Percentiles rank a stretch among this genome's conserved stretches.
These are phyloP conservation scores for Brassica juncea DNA, from an alignment of 345 rosid genomes.

Conservation along the genomic window DNA sequence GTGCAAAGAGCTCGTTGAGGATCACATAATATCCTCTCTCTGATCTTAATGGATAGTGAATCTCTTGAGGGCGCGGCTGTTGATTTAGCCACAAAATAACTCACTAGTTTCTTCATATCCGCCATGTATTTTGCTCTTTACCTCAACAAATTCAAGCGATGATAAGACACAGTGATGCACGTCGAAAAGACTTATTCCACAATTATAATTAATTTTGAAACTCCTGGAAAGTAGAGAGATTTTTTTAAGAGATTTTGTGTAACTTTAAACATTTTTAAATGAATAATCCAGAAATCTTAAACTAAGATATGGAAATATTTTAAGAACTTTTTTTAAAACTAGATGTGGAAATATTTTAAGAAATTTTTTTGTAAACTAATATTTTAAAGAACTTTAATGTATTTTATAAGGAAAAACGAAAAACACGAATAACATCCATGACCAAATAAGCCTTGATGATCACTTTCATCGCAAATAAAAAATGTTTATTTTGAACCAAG, in stretches of 20 bases:
- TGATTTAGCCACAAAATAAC: background rate
- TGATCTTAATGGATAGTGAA: background rate
- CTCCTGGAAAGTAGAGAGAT: background rate
- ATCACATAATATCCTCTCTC: background rate
- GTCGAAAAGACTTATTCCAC: no score
- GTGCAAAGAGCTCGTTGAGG: no score
- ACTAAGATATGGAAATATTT: background rate
- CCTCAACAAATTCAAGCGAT: background rate
- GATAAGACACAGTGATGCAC: background rate
- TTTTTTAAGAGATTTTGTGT: background rate
- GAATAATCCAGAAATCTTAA: background rate
- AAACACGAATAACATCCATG: background rate
- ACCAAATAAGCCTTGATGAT: background rate
- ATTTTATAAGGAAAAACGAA: background rate
- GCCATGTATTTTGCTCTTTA: background rate
- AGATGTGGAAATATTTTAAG: background rate
- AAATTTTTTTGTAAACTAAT: background rate
- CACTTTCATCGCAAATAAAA: background rate
- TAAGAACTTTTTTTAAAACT: background rate
- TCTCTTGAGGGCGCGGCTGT: background rate
- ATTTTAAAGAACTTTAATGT: background rate
- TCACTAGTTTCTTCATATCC: background rate
- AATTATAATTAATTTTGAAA: background rate
- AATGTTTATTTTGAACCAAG: background rate
- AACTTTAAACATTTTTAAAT: background rate